These are phyloP conservation scores for Malus fusca DNA, from an alignment of 306 rosid genomes.

Conservation along the genomic window DNA sequence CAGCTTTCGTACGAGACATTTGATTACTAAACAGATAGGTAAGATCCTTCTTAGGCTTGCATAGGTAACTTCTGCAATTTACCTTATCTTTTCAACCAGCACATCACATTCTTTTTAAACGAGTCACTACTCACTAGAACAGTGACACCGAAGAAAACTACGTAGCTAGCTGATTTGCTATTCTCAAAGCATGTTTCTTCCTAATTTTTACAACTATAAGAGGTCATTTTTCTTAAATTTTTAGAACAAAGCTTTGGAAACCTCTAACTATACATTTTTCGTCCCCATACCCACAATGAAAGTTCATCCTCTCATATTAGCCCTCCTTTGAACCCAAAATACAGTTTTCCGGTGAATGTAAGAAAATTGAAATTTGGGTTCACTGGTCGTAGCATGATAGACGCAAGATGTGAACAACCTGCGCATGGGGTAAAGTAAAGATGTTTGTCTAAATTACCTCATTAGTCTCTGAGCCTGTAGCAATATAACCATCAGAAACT, in stretches of 20 bases:
- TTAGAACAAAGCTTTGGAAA: neutral
- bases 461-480: constrained; percentile 96
- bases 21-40: neutral
- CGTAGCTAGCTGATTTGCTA: neutral
- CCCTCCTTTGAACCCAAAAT: neutral
- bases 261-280: neutral
- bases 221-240: neutral
- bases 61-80: neutral
- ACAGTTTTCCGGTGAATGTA: neutral
- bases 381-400: neutral
- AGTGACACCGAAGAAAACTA: neutral
- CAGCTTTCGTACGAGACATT: neutral
- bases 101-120: neutral
- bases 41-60: neutral
- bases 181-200: neutral
- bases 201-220: neutral
- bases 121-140: neutral
- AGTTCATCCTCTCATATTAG: neutral
- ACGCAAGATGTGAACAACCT: neutral
- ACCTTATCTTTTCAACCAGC: neutral
- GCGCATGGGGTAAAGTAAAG: neutral
- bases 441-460: constrained; percentile 54
- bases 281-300: neutral
- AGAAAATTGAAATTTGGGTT: neutral
- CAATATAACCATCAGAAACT: constrained; percentile 86